These are phyloP conservation scores for Tuber borchii DNA, from an alignment of 495 filamentous ascomycete species.

Conservation along the genomic window DNA sequence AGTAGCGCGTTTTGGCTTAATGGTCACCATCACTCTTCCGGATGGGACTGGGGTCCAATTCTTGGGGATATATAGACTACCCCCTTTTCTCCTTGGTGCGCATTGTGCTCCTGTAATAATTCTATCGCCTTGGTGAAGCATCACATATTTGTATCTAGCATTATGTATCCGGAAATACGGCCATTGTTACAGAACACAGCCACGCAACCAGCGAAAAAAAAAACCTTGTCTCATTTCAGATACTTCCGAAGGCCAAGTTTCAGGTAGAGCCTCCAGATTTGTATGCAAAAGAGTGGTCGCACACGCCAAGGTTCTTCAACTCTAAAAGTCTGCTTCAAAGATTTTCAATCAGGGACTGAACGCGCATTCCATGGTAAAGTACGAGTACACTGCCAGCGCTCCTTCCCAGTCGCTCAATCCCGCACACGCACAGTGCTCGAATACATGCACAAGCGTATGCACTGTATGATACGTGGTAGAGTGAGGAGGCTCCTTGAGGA, in stretches of 20 bases:
- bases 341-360: neutral
- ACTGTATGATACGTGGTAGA: too few species aligned
- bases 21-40: neutral
- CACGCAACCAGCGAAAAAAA: too few species aligned
- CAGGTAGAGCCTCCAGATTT: neutral
- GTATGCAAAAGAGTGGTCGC: neutral
- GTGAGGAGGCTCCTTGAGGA: too few species aligned
- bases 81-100: neutral
- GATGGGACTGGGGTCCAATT: neutral
- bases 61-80: too few species aligned
- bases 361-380: neutral
- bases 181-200: too few species aligned
- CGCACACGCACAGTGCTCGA: neutral
- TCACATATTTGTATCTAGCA: neutral
- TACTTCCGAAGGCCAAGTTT: neutral
- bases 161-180: too few species aligned
- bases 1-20: slow-evolving; percentile 1
- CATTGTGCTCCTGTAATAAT: neutral
- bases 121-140: neutral
- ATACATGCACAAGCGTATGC: too few species aligned
- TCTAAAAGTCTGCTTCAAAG: neutral
- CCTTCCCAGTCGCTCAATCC: neutral
- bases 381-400: neutral
- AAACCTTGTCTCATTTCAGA: too few species aligned
- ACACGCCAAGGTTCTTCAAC: neutral